Evolutionary conservation across 2,329 filamentous ascomycete species (phyloP).

Genomic region (Colletotrichum godetiae): DNA sequence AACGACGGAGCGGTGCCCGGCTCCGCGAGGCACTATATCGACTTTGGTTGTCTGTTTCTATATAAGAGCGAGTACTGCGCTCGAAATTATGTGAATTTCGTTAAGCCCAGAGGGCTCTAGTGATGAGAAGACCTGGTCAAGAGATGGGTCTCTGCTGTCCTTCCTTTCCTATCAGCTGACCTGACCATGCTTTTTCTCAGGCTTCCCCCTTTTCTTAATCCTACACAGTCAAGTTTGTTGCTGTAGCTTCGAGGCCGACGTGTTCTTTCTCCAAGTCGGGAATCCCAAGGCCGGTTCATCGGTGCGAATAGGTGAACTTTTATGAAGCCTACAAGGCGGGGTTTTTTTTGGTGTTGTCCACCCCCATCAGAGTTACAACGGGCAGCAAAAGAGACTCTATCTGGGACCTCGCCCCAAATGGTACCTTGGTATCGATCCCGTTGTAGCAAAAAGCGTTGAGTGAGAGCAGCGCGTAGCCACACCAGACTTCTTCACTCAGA

Average conservation of each 20-base stretch:
- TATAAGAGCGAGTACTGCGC: neutral
- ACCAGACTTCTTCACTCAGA: neutral
- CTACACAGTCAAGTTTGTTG: neutral
- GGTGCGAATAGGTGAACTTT: neutral
- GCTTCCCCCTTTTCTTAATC: neutral
- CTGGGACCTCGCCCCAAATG: neutral
- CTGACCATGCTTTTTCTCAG: neutral
- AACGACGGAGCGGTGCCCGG: neutral
- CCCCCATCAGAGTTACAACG: neutral
- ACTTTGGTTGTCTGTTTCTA: neutral
- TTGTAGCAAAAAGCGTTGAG: neutral
- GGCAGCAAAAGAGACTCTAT: neutral
- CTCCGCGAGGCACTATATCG: neutral
- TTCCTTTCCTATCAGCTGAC: neutral
- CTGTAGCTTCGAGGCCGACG: neutral
- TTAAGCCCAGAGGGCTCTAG: neutral
- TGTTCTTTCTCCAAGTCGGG: neutral
- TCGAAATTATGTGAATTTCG: neutral
- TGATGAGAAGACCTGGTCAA: neutral
- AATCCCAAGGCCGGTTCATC: neutral
- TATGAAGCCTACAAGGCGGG: neutral
- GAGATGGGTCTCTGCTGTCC: neutral
- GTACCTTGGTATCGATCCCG: neutral
- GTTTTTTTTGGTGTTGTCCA: neutral
- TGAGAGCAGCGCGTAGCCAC: neutral